Conservation (phyloP, 108 stramenopile species). For the Phaeodactylum tricornutum region DNA sequence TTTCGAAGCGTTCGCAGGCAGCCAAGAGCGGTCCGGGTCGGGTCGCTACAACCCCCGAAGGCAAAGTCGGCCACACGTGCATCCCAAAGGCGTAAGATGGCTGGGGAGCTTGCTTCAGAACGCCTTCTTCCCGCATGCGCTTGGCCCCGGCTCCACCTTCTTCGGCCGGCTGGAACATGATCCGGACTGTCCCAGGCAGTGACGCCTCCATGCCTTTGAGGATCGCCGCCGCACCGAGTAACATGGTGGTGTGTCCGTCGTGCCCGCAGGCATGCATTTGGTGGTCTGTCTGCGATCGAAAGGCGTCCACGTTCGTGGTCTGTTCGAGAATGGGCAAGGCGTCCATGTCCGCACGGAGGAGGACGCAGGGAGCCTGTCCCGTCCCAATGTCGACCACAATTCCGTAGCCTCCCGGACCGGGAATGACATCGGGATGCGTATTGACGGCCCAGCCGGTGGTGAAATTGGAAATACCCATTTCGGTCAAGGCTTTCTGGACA, state of each 20-base stretch:
- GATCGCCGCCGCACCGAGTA: constrained; percentile 73
- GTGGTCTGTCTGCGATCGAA: constrained; percentile 40
- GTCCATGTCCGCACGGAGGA: constrained; percentile 92
- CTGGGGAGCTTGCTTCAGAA: constrained; percentile 36
- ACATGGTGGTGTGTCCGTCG: constrained; percentile 86
- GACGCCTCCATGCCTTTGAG: constrained; percentile 43
- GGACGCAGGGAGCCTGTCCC: constrained; percentile 48
- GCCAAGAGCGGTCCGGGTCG: constrained; percentile 77
- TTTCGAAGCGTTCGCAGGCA: constrained; percentile 72
- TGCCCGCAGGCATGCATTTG: constrained; percentile 95
- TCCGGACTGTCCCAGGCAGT: constrained; percentile 48
- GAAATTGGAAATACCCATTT: constrained; percentile 43
- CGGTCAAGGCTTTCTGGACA: constrained; percentile 36
- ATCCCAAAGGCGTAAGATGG: constrained; percentile 75
- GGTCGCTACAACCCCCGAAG: constrained; percentile 57
- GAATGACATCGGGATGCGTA: constrained; percentile 33
- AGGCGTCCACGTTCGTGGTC: constrained; percentile 34
- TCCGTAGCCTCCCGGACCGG: constrained; percentile 57
- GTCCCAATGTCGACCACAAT: constrained; percentile 76
- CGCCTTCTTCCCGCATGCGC: constrained; percentile 85
- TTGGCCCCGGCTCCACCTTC: constrained; percentile 85
- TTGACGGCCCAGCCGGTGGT: constrained; percentile 69
- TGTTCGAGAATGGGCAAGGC: constrained; percentile 80
- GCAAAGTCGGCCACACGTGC: constrained; percentile 73
- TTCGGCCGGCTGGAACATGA: constrained; percentile 81